Conservation (phyloP, 495 filamentous ascomycete genomes). For the Penicillium nucicola region DNA sequence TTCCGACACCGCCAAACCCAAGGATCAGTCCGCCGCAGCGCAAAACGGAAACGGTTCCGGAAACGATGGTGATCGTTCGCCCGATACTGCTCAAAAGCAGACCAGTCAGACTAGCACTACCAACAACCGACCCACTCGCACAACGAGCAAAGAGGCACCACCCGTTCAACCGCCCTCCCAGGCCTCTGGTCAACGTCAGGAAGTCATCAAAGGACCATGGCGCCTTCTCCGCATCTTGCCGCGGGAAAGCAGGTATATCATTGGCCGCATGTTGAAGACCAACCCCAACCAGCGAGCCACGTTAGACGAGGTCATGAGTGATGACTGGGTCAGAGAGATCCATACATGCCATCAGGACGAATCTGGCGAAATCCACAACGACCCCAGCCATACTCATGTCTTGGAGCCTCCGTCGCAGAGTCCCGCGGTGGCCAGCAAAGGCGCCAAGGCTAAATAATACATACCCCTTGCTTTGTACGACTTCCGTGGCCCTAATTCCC, state of each 20-base stretch:
- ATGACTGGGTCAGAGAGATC: constrained; percentile 83
- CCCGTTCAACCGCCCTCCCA: constrained; percentile 31
- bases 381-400: constrained; percentile 59
- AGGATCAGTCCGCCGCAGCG: constrained; percentile 8
- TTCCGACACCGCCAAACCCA: constrained; percentile 10
- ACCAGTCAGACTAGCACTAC: constrained; percentile 23
- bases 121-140: constrained; percentile 27
- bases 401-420: constrained; percentile 55
- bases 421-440: constrained; percentile 43
- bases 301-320: constrained; percentile 77
- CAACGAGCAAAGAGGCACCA: constrained; percentile 51
- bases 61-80: constrained; percentile 10
- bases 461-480: constrained; percentile 23
- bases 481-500: constrained; percentile 21
- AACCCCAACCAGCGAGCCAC: constrained; percentile 80
- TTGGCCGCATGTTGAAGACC: constrained; percentile 89
- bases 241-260: constrained; percentile 83
- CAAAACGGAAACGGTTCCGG: constrained; percentile 16
- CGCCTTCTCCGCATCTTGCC: constrained; percentile 88
- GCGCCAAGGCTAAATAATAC: constrained; percentile 30
- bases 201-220: constrained; percentile 90
- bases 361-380: constrained; percentile 50
- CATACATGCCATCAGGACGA: constrained; percentile 61
- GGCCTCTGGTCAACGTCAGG: constrained; percentile 48
- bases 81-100: constrained; percentile 25